A percentile compares a stretch with the other conserved stretches of the same genome.
Conservation (phyloP, 768 basidiomycete genomes). For the Chalciporus sphaerocephalus region DNA sequence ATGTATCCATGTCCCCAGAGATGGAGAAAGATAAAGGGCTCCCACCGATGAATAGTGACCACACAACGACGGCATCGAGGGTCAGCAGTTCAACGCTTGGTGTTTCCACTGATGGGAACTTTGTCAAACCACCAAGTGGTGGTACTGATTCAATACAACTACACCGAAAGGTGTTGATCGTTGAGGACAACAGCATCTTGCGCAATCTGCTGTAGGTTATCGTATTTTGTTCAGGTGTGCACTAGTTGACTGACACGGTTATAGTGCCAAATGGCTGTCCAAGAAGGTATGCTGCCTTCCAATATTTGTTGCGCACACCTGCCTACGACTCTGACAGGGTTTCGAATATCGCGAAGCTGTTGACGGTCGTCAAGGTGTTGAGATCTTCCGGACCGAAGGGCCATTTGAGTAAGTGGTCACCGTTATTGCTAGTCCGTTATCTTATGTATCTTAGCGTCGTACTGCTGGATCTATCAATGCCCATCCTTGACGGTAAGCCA, state of each 20-base stretch:
- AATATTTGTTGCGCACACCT: background rate
- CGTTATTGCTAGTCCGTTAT: background rate
- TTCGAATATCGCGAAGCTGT: constrained; percentile 75
- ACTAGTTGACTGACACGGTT: constrained; percentile 10
- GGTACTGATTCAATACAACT: constrained; percentile 42
- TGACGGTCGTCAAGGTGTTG: constrained; percentile 83
- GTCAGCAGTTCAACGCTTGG: constrained; percentile 43
- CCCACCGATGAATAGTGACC: constrained; percentile 13
- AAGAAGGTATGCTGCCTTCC: constrained; percentile 39
- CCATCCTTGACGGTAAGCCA: constrained; percentile 74
- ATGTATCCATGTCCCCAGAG: constrained; percentile 20
- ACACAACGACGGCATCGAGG: constrained; percentile 5
- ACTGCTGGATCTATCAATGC: constrained; percentile 89
- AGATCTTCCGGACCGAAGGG: constrained; percentile 62
- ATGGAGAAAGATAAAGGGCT: constrained; percentile 30
- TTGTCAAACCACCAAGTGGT: constrained; percentile 64
- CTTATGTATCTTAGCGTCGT: constrained; percentile 54
- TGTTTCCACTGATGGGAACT: constrained; percentile 57
- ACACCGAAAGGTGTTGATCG: constrained; percentile 66
- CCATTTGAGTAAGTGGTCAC: constrained; percentile 73
- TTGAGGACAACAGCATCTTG: constrained; percentile 88
- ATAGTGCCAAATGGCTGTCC: constrained; percentile 60
- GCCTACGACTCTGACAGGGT: constrained; percentile 38
- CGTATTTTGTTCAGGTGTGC: background rate
- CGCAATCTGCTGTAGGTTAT: constrained; percentile 72